Evolutionary conservation across 148 eudicot species (phyloP).

Genomic region (Talinum fruticosum): DNA sequence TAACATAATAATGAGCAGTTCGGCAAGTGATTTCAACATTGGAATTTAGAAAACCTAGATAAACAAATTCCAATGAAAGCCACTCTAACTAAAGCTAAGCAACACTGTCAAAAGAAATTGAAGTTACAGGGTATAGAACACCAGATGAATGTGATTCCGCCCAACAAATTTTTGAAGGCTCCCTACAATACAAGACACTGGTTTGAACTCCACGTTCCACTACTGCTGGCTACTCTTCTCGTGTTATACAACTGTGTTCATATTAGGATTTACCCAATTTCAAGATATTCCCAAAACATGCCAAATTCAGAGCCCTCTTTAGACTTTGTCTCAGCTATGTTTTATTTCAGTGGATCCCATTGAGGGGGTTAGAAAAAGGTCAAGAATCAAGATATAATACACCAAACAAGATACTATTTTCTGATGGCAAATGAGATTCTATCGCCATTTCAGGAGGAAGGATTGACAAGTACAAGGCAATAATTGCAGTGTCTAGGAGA

Average conservation of each 20-base stretch:
- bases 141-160: background rate
- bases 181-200: too few species aligned
- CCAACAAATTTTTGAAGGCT: too few species aligned
- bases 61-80: background rate
- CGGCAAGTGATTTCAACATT: too few species aligned
- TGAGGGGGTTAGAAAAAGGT: background rate
- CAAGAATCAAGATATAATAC: background rate
- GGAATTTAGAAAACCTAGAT: too few species aligned
- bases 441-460: background rate
- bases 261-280: too few species aligned
- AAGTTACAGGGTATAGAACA: too few species aligned
- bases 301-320: background rate
- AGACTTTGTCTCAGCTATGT: background rate
- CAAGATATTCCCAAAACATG: too few species aligned
- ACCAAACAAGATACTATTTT: background rate
- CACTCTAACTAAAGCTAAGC: background rate
- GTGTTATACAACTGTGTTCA: too few species aligned
- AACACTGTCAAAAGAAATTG: background rate
- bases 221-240: too few species aligned
- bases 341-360: background rate
- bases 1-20: too few species aligned
- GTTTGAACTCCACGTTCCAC: background rate
- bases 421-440: background rate
- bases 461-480: background rate
- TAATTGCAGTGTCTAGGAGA: background rate